Conservation (phyloP, 192 early-diverging fungal species). For the Backusella circina region DNA sequence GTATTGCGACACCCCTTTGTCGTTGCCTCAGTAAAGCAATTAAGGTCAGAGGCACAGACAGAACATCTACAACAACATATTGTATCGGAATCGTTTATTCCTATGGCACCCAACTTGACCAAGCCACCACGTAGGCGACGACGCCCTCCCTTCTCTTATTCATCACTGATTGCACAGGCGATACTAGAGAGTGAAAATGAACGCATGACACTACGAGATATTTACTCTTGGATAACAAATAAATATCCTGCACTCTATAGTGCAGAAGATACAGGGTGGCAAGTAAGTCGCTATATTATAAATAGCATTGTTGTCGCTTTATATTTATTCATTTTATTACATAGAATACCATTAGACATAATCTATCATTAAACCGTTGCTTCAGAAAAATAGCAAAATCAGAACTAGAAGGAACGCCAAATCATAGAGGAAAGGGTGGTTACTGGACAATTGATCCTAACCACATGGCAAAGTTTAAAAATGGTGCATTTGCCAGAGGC, state of each 20-base stretch:
- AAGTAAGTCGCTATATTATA: slow-evolving; percentile 37
- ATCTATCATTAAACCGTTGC: slow-evolving; percentile 81
- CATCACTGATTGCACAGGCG: slow-evolving; percentile 78
- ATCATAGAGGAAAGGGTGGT: slow-evolving; percentile 57
- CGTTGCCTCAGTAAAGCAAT: slow-evolving; percentile 22
- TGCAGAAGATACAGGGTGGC: slow-evolving; percentile 76
- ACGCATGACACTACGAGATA: slow-evolving; percentile 76
- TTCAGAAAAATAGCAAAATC: slow-evolving; percentile 73
- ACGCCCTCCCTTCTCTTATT: slow-evolving; percentile 78
- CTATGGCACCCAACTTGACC: slow-evolving; percentile 23
- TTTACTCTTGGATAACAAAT: slow-evolving; percentile 79
- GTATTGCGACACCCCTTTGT: slow-evolving; percentile 27
- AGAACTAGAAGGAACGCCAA: slow-evolving; percentile 42
- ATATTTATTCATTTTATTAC: neutral
- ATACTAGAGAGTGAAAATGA: slow-evolving; percentile 58
- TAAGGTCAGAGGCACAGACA: slow-evolving; percentile 16
- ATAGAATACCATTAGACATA: slow-evolving; percentile 90
- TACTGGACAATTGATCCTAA: slow-evolving; percentile 58
- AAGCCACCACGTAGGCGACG: slow-evolving; percentile 26
- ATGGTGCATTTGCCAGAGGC: slow-evolving; percentile 37
- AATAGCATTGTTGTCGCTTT: neutral
- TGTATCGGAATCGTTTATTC: slow-evolving; percentile 36
- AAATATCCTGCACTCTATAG: slow-evolving; percentile 76
- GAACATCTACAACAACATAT: slow-evolving; percentile 30
- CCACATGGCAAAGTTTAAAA: slow-evolving; percentile 31